A percentile compares a stretch with the other conserved stretches of the same genome.
Evolutionary conservation across 1,139 yeast species (phyloP).

Genomic region (Yamadazyma mexicana): DNA sequence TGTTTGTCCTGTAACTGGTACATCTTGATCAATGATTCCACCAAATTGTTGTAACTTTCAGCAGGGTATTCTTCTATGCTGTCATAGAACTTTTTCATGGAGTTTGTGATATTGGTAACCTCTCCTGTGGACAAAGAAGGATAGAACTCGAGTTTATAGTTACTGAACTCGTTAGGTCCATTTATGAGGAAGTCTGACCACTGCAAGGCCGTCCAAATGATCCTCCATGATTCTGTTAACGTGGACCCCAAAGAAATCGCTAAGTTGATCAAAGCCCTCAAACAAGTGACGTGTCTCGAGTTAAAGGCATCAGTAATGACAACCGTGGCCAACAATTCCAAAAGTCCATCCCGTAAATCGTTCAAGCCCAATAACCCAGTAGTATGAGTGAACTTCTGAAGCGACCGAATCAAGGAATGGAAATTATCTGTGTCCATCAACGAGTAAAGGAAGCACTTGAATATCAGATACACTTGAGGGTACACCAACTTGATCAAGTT

Average conservation of each 20-base stretch:
- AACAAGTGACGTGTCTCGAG: constrained; percentile 69
- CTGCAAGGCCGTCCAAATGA: constrained; percentile 68
- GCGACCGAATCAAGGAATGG: constrained; percentile 63
- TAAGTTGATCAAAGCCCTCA: constrained; percentile 73
- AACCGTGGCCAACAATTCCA: constrained; percentile 57
- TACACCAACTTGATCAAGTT: constrained; percentile 45
- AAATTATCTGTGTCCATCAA: constrained; percentile 67
- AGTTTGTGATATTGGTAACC: constrained; percentile 49
- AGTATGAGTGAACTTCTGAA: constrained; percentile 80
- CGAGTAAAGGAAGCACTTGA: constrained; percentile 57
- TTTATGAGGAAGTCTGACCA: constrained; percentile 66
- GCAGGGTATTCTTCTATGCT: constrained; percentile 57
- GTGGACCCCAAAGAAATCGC: constrained; percentile 79
- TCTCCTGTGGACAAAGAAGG: constrained; percentile 44
- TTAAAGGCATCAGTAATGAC: constrained; percentile 41
- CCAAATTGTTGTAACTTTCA: constrained; percentile 47
- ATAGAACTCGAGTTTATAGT: constrained; percentile 20
- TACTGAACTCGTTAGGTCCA: constrained; percentile 55
- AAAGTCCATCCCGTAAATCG: constrained; percentile 58
- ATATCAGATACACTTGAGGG: constrained; percentile 46
- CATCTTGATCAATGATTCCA: constrained; percentile 45
- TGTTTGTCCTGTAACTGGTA: constrained; percentile 9
- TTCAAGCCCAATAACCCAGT: constrained; percentile 69
- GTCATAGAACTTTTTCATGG: constrained; percentile 61
- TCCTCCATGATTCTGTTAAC: constrained; percentile 66